Base-by-base conservation (phyloP, 345 rosid genomes). In the Brassica incana region DNA sequence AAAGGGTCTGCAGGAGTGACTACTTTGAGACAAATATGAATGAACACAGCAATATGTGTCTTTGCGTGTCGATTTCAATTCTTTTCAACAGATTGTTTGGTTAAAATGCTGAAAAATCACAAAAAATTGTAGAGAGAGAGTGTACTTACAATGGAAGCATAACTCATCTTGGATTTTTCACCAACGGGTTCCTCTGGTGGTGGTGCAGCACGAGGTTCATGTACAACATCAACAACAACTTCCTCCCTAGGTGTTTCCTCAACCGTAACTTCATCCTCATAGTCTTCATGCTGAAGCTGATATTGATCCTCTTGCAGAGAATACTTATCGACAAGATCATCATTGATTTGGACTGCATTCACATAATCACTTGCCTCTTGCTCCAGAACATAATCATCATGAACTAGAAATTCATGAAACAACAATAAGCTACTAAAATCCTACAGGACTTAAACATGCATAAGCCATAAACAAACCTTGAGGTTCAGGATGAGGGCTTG, bases 91-190 rank as follows among this genome's bases (percentile, higher is more conserved):
- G 23, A 67, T 10, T 59, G 6, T 29, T 63, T 50, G 16, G 38
- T 36, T 48, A 35, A 30, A 48, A 48, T 50, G n/a, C 23, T 71
- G 23, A 52, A 65, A 14, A 72, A 29, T 11, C 2, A 58, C 14
- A 10, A 7, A 67, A 5, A 30, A 12, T 30, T 52, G 35, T 27
- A 74, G 74, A 73, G 32, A 27, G 27, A n/a, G 50, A 12, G 68
- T 32, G 80, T 15, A 67, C 99, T 69, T 89, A 95, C 99, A 71
- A 95, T 91, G 59, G 97, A 89, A 65, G 99, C 99, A 40, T 88
- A 95, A 52, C 97, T 95, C 86, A 84, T 91, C 88, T 83, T 90
- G n/a, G 77, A 73, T 48, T 86, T 85, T 75, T 93, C 98, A 79
- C 79, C 96, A 35, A 70, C 83, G 5, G 91, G 87, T 85, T 91